Conservation (phyloP, 1,139 yeast genomes). For the Chernovozyma aurita region DNA sequence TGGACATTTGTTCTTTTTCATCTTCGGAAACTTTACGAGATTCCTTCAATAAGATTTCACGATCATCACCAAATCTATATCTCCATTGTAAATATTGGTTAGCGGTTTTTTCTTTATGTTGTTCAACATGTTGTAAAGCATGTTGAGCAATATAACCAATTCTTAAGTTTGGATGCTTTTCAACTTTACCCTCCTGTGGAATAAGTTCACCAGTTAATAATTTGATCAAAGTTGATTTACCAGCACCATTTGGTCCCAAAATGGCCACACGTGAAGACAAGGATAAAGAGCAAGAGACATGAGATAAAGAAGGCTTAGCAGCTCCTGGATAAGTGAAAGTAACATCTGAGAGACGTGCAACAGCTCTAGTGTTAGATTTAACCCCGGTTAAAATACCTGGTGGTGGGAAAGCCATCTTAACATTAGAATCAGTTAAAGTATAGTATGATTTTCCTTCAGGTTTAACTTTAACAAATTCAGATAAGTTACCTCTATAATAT, state of each 20-base stretch:
- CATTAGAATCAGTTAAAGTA: conserved; percentile 89
- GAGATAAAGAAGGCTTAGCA: conserved; percentile 68
- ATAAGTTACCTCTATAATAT: conserved; percentile 92
- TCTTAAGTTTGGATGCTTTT: conserved; percentile 96
- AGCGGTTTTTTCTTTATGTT: conserved; percentile 96
- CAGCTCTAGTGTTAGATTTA: conserved; percentile 90
- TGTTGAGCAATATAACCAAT: conserved; percentile 99
- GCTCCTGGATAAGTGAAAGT: conserved; percentile 91
- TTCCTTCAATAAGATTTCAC: conserved; percentile 92
- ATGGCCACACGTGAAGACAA: conserved; percentile 94
- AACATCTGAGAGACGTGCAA: conserved; percentile 84
- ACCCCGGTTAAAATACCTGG: conserved; percentile 97
- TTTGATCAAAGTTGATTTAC: conserved; percentile 93
- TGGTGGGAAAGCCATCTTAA: conserved; percentile 97
- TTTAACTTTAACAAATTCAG: conserved; percentile 84
- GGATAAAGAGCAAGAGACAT: conserved; percentile 85
- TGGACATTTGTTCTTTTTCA: conserved; percentile 75
- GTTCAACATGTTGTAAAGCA: conserved; percentile 94
- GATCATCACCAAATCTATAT: conserved; percentile 95
- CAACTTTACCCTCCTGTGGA: conserved; percentile 85
- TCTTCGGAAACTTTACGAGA: conserved; percentile 83
- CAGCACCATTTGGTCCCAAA: conserved; percentile 98
- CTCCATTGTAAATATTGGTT: conserved; percentile 98
- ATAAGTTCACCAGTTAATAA: conserved; percentile 86
- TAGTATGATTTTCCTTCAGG: conserved; percentile 97